Conservation (phyloP, 805 yeast genomes). For the Clavispora fructus region DNA sequence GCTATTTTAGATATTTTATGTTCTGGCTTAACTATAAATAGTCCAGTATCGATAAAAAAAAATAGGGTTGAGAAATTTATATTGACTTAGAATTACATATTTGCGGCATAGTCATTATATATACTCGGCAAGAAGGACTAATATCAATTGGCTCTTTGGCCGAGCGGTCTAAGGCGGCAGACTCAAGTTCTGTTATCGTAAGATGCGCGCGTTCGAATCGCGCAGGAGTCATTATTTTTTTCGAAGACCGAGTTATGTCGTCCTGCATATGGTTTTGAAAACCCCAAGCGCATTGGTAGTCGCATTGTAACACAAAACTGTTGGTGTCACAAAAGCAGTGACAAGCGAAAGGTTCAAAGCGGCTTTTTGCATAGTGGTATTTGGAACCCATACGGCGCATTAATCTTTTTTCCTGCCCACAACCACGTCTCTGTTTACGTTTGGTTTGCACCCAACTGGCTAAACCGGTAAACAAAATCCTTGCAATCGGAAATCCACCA, state of each 20-base stretch:
- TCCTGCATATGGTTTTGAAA: too few species aligned
- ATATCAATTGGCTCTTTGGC: constrained; percentile 9
- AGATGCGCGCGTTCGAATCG: constrained; percentile 8
- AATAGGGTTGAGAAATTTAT: too few species aligned
- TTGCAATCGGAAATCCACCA: not conserved
- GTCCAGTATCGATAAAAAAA: too few species aligned
- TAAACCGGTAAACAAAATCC: not conserved
- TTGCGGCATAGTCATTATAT: too few species aligned
- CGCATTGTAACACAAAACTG: constrained; percentile 1
- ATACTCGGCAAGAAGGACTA: too few species aligned
- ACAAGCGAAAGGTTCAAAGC: not conserved
- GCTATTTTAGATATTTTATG: too few species aligned
- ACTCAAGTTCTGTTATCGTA: constrained; percentile 15
- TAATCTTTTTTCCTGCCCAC: not conserved
- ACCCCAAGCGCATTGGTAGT: too few species aligned
- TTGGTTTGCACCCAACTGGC: not conserved
- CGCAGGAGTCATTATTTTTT: constrained; percentile 8
- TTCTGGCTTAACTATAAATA: too few species aligned
- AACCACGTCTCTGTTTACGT: not conserved
- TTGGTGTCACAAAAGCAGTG: not conserved
- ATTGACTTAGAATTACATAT: too few species aligned
- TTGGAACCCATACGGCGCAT: not conserved
- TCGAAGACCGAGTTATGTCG: not conserved
- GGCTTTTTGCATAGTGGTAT: not conserved
- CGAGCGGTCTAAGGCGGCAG: constrained; percentile 16